A percentile compares a stretch with the other conserved stretches of the same genome.
Conservation (phyloP, 495 filamentous ascomycete genomes). For the Podospora tetraspora region DNA sequence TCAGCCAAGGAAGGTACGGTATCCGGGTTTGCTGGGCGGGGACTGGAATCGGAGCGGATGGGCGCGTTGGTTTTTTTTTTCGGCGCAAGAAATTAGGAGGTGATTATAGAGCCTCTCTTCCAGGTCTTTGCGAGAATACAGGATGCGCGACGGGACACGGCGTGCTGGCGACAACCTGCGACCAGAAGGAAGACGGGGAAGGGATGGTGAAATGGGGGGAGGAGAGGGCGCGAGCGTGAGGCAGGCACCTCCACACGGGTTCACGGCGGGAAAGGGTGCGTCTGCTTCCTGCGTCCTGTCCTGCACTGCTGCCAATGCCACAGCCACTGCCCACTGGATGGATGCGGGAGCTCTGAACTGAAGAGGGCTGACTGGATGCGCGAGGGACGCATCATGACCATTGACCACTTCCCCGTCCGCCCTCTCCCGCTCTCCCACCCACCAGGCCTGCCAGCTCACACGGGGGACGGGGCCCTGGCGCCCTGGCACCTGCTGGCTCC, state of each 20-base stretch:
- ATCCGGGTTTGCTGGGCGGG: neutral
- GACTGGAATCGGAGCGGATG: neutral
- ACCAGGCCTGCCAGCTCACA: neutral
- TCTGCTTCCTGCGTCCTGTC: neutral
- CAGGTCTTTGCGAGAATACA: neutral
- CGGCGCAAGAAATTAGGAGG: neutral
- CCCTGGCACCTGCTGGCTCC: too few relatives aligned
- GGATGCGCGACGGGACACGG: neutral
- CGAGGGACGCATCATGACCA: neutral
- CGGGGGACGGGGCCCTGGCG: neutral
- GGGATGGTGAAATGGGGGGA: neutral
- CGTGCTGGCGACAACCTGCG: neutral
- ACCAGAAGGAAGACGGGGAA: neutral
- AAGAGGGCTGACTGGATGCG: conserved; percentile 17
- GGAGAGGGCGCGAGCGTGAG: neutral
- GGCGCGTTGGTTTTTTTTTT: neutral
- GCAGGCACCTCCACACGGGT: neutral
- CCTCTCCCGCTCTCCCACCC: conserved; percentile 14
- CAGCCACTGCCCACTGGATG: neutral
- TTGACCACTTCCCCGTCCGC: conserved; percentile 16
- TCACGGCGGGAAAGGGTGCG: neutral
- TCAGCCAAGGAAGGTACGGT: neutral
- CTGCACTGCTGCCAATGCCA: neutral
- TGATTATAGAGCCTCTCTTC: neutral
- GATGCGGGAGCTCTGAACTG: conserved; percentile 11